Conservation (phyloP, 768 basidiomycete genomes). For the Leucogyrophana mollusca region DNA sequence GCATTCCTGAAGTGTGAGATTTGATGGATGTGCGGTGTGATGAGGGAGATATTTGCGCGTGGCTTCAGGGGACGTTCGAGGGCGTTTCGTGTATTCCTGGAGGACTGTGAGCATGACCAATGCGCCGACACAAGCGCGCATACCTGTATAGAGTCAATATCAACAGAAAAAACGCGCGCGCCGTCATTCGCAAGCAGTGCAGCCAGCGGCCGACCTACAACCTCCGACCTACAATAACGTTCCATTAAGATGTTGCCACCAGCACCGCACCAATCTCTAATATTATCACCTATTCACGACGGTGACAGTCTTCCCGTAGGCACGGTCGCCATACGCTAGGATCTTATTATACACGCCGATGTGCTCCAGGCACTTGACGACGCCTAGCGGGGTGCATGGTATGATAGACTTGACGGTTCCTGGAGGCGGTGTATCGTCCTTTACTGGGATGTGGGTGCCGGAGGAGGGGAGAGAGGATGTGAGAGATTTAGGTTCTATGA, state of each 20-base stretch:
- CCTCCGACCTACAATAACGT: conserved; percentile 71
- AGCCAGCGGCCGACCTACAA: conserved; percentile 95
- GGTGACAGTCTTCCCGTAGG: conserved; percentile 89
- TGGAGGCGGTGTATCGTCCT: conserved; percentile 65
- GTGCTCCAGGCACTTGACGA: conserved; percentile 93
- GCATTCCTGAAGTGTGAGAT: conserved; percentile 72
- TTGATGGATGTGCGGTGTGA: conserved; percentile 74
- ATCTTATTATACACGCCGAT: conserved; percentile 92
- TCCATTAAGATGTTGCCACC: conserved; percentile 1
- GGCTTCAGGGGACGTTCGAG: conserved; percentile 39
- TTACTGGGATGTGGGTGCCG: conserved; percentile 27
- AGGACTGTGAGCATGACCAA: conserved; percentile 1
- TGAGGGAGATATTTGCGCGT: conserved; percentile 75
- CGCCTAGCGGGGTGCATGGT: conserved; percentile 95
- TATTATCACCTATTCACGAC: conserved; percentile 83
- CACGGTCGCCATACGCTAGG: conserved; percentile 91
- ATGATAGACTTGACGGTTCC: conserved; percentile 95
- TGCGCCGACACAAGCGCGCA: conserved; percentile 3
- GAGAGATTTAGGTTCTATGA: conserved; percentile 78
- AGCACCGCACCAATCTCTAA: neutral
- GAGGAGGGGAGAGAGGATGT: conserved; percentile 40
- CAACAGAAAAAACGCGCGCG: conserved; percentile 91
- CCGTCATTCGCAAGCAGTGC: conserved; percentile 96
- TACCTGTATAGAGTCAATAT: conserved; percentile 92
- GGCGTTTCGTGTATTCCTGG: conserved; percentile 92